A percentile compares a stretch with the other conserved stretches of the same genome.
These are phyloP conservation scores for Angophora floribunda DNA, from an alignment of 345 rosid species.

Conservation along the genomic window DNA sequence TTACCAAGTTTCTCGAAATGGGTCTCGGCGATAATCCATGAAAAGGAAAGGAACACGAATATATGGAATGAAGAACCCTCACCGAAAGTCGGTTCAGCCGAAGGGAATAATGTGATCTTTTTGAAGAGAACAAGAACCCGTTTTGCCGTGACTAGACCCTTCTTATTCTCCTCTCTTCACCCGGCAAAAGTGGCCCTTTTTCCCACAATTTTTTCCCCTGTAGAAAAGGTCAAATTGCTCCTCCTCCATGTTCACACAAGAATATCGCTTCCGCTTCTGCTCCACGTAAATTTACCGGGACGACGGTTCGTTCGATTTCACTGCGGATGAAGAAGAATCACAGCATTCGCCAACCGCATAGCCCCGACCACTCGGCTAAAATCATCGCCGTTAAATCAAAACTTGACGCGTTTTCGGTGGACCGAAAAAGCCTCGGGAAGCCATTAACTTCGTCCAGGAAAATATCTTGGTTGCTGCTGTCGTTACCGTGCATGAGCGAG, in stretches of 20 bases:
- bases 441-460: neutral
- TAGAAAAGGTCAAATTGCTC: neutral
- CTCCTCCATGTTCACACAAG: neutral
- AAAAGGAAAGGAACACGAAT: neutral
- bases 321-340: neutral
- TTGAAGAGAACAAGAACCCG: neutral
- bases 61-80: neutral
- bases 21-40: neutral
- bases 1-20: neutral
- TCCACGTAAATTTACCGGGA: neutral
- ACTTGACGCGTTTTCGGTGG: neutral
- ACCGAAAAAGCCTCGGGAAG: neutral
- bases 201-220: neutral
- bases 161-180: neutral
- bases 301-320: neutral
- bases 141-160: neutral
- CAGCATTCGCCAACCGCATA: neutral
- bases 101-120: neutral
- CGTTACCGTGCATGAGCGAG: neutral
- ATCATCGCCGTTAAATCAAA: neutral
- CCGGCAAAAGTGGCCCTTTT: neutral
- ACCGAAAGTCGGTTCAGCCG: neutral
- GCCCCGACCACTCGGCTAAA: neutral
- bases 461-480: neutral
- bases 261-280: neutral